phyloP scores from a whole-genome alignment of 306 rosid genomes.

The Fagus crenata region DNA sequence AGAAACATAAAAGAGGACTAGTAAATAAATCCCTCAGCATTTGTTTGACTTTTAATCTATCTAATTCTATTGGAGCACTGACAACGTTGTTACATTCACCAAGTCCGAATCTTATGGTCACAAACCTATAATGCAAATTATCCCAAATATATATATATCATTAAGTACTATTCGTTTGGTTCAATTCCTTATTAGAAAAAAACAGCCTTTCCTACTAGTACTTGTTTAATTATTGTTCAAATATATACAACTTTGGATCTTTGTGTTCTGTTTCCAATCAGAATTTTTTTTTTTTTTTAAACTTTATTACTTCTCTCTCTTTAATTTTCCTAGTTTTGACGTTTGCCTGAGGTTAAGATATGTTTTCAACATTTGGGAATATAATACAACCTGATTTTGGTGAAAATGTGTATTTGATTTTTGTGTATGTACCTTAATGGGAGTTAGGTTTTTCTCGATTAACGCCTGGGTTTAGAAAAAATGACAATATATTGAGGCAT shows the following conservation, averaged over 20 bases:
- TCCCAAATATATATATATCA: neutral
- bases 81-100: no score
- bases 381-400: conserved; percentile 18
- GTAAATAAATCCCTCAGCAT: neutral
- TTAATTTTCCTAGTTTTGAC: conserved; percentile 20
- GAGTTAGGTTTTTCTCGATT: no score
- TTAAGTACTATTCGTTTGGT: conserved; percentile 19
- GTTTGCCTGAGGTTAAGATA: conserved; percentile 35
- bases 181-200: conserved; percentile 3
- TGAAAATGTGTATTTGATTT: conserved; percentile 34
- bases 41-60: no score
- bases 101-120: no score
- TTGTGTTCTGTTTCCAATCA: conserved; percentile 34
- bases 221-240: conserved; percentile 10
- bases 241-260: neutral
- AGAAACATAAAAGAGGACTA: no score
- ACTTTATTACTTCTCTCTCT: neutral
- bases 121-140: no score
- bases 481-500: no score
- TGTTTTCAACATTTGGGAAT: conserved; percentile 24
- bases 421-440: neutral
- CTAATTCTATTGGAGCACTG: no score
- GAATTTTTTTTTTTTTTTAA: conserved; percentile 17
- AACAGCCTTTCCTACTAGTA: neutral
- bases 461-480: no score